Conservation (phyloP, 164 flowering plant species). For the Umbilicus rupestris region DNA sequence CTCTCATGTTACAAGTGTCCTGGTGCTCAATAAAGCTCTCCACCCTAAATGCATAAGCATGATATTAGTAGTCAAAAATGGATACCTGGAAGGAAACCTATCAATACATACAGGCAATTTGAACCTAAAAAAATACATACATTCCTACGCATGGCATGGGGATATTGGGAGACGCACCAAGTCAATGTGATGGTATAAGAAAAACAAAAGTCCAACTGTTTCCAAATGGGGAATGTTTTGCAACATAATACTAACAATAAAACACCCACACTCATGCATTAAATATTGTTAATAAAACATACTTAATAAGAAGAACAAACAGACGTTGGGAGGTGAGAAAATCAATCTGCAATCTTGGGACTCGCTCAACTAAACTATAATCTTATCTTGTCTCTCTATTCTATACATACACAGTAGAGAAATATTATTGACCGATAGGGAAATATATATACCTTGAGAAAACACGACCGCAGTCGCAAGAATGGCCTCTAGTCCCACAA, state of each 20-base stretch:
- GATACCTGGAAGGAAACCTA: background rate
- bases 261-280: background rate
- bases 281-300: background rate
- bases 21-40: constrained; percentile 10
- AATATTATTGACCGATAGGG: no score
- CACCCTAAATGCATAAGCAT: constrained; percentile 5
- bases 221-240: background rate
- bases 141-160: no score
- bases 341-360: background rate
- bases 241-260: background rate
- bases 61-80: background rate
- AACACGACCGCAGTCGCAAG: constrained; percentile 5
- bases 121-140: background rate
- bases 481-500: constrained; percentile 3
- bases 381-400: no score
- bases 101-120: background rate
- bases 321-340: background rate
- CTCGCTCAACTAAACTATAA: no score
- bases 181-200: background rate
- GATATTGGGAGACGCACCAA: background rate
- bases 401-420: no score
- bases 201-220: background rate
- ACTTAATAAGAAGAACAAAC: background rate
- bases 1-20: constrained; percentile 5
- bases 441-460: background rate